phyloP scores from a whole-genome alignment of 2,329 filamentous ascomycete species.

The Paecilomyces formosus region DNA sequence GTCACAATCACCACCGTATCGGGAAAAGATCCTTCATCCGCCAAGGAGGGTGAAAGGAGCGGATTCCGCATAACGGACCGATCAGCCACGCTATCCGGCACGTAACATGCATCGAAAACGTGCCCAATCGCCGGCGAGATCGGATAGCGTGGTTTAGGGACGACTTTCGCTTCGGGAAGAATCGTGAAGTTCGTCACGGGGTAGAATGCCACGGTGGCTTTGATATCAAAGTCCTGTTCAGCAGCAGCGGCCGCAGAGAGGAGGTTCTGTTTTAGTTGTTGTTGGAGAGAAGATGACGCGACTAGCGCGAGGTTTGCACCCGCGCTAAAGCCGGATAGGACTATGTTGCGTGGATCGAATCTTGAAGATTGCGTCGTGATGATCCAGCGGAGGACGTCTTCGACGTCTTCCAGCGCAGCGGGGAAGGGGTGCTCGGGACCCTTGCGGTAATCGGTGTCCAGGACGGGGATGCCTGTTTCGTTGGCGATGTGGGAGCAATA shows the following conservation, averaged over 20 bases:
- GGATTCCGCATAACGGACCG: neutral
- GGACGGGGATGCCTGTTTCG: conserved; percentile 35
- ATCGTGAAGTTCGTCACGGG: conserved; percentile 16
- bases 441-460: conserved; percentile 43
- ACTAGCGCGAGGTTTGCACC: conserved; percentile 41
- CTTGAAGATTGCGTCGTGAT: conserved; percentile 9
- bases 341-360: conserved; percentile 33
- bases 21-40: conserved; percentile 18
- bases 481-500: conserved; percentile 41
- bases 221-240: conserved; percentile 6
- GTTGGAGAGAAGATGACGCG: neutral
- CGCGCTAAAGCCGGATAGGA: conserved; percentile 39
- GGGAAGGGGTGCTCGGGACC: conserved; percentile 42
- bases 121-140: conserved; percentile 15
- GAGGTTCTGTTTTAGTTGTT: neutral
- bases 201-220: conserved; percentile 25
- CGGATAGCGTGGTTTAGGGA: conserved; percentile 8
- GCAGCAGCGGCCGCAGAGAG: neutral
- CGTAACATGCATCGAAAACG: conserved; percentile 20
- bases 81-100: conserved; percentile 16
- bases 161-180: conserved; percentile 4
- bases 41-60: conserved; percentile 20
- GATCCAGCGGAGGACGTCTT: conserved; percentile 38
- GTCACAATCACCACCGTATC: conserved; percentile 18
- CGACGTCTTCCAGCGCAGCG: conserved; percentile 40